Conservation (phyloP, 2,329 filamentous ascomycete genomes). For the Pseudogymnoascus sp. region DNA sequence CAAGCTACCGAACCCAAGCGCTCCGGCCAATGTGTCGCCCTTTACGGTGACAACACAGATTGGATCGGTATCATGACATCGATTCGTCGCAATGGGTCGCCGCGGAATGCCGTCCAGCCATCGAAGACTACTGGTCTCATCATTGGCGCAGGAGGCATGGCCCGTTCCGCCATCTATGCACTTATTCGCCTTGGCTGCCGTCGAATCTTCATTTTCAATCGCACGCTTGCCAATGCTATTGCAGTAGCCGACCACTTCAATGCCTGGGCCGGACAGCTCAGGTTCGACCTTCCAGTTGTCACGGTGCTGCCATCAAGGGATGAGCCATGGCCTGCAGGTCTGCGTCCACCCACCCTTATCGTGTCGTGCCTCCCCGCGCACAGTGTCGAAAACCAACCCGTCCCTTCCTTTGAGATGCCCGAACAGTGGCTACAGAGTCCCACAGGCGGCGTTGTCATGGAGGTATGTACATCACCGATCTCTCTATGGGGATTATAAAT, state of each 20-base stretch:
- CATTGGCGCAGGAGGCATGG: slow-evolving; percentile 64
- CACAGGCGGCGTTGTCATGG: slow-evolving; percentile 66
- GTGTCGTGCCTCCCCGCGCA: slow-evolving; percentile 68
- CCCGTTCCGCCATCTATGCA: slow-evolving; percentile 65
- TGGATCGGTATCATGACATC: slow-evolving; percentile 73
- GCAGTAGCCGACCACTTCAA: slow-evolving; percentile 62
- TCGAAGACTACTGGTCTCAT: slow-evolving; percentile 44
- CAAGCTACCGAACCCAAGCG: slow-evolving; percentile 49
- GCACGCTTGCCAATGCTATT: slow-evolving; percentile 56
- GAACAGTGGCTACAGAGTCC: slow-evolving; percentile 60
- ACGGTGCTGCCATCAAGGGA: slow-evolving; percentile 49
- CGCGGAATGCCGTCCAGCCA: slow-evolving; percentile 54
- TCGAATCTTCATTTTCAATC: slow-evolving; percentile 66
- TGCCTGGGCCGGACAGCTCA: slow-evolving; percentile 30
- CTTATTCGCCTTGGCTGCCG: slow-evolving; percentile 67
- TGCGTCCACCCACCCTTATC: slow-evolving; percentile 60
- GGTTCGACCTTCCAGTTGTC: slow-evolving; percentile 23
- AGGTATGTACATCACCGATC: slow-evolving; percentile 31
- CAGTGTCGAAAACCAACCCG: slow-evolving; percentile 52
- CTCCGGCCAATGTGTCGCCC: slow-evolving; percentile 57
- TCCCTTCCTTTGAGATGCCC: slow-evolving; percentile 62
- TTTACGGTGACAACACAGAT: slow-evolving; percentile 75
- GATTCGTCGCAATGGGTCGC: slow-evolving; percentile 61
- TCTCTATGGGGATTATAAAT: not conserved
- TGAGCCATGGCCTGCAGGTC: slow-evolving; percentile 55